phyloP scores from a whole-genome alignment of 2,329 filamentous ascomycete genomes.

The Clonostachys rosea region DNA sequence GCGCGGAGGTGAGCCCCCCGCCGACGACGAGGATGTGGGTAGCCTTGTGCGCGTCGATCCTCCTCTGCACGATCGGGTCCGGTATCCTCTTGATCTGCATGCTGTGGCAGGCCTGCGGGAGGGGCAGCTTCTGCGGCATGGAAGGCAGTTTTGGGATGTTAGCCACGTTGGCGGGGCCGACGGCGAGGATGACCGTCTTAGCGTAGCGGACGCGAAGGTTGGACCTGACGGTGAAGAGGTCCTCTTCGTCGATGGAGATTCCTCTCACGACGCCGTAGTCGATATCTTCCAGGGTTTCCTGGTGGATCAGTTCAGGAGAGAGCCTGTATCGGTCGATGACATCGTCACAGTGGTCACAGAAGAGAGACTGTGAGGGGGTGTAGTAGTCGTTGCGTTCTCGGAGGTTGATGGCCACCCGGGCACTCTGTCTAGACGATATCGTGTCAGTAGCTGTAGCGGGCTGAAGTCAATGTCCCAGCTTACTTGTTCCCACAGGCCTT shows the following conservation, averaged over 20 bases:
- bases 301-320: constrained; percentile 44
- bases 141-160: constrained; percentile 32
- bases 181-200: constrained; percentile 62
- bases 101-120: constrained; percentile 54
- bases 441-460: constrained; percentile 7
- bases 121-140: constrained; percentile 12
- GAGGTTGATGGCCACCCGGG: constrained; percentile 54
- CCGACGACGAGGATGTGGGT: constrained; percentile 69
- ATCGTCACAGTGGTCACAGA: constrained; percentile 55
- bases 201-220: constrained; percentile 49
- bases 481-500: constrained; percentile 34
- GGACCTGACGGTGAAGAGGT: constrained; percentile 62
- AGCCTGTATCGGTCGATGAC: constrained; percentile 50
- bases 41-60: constrained; percentile 40
- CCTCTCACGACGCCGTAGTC: constrained; percentile 46
- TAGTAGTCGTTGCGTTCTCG: constrained; percentile 67
- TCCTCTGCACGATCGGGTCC: constrained; percentile 40
- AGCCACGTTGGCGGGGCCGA: constrained; percentile 63
- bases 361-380: constrained; percentile 57
- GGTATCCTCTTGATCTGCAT: constrained; percentile 59
- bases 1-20: constrained; percentile 72
- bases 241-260: constrained; percentile 37
- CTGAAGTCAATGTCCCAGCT: constrained; percentile 7
- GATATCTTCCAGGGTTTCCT: constrained; percentile 58
- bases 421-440: constrained; percentile 24